phyloP scores from a whole-genome alignment of 2,329 filamentous ascomycete species.

The Colletotrichum truncatum region DNA sequence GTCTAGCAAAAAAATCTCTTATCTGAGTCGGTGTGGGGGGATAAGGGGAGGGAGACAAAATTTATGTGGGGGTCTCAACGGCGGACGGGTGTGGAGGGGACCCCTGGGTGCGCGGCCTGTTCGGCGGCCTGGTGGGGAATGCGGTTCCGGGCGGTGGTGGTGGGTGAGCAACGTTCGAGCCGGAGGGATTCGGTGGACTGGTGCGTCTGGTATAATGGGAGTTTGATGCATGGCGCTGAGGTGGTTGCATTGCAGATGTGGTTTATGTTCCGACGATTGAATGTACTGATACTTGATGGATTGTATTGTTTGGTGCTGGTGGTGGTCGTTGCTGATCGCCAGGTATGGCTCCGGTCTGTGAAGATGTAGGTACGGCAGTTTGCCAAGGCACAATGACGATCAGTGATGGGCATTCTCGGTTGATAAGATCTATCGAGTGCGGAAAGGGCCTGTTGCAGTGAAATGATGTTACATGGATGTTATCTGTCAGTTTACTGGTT shows the following conservation, averaged over 20 bases:
- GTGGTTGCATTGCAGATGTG: constrained; percentile 1
- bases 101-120: neutral
- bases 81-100: neutral
- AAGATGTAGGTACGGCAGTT: too few species aligned
- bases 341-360: too few species aligned
- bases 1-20: constrained; percentile 11
- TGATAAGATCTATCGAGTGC: too few species aligned
- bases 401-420: too few species aligned
- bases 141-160: neutral
- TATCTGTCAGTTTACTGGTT: too few species aligned
- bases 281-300: neutral
- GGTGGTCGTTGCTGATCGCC: too few species aligned
- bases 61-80: neutral
- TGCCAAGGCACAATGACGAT: too few species aligned
- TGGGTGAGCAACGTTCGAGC: neutral
- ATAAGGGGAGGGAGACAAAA: constrained; percentile 4
- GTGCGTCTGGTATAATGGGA: too few species aligned
- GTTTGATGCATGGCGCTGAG: neutral
- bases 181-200: too few species aligned
- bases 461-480: too few species aligned
- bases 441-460: too few species aligned
- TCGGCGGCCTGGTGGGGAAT: constrained; percentile 23
- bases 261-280: neutral
- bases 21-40: constrained; percentile 21
- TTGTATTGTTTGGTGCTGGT: neutral